Percentiles rank a stretch among this genome's conserved stretches.
Conservation (phyloP, 164 flowering plant species). For the Tetrastigma voinierianum region DNA sequence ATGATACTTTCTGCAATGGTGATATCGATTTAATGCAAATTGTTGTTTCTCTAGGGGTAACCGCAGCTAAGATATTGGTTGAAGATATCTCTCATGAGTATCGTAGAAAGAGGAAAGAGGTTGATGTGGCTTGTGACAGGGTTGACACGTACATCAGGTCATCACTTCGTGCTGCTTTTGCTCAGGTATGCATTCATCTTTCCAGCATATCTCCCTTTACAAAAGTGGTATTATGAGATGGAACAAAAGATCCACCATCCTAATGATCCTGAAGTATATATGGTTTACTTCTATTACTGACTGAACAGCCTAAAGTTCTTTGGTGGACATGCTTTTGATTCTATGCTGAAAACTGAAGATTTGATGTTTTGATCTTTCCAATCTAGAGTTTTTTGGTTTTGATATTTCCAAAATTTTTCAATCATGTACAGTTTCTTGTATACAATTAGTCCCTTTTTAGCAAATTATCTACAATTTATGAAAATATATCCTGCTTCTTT, state of each 20-base stretch:
- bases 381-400: background rate
- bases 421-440: background rate
- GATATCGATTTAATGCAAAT: slow-evolving; percentile 56
- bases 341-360: background rate
- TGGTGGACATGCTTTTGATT: background rate
- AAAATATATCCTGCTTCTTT: background rate
- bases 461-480: background rate
- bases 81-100: slow-evolving; percentile 68
- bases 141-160: slow-evolving; percentile 82
- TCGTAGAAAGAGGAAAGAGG: slow-evolving; percentile 49
- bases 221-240: background rate
- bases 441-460: background rate
- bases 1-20: slow-evolving; percentile 49
- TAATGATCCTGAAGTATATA: background rate
- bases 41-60: slow-evolving; percentile 53
- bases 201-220: background rate
- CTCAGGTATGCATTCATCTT: slow-evolving; percentile 64
- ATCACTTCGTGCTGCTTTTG: slow-evolving; percentile 69
- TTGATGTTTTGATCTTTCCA: background rate
- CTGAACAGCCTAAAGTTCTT: background rate
- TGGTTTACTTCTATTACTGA: background rate
- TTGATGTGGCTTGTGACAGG: slow-evolving; percentile 47
- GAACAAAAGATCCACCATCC: background rate
- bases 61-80: slow-evolving; percentile 62
- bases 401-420: background rate